Evolutionary conservation across 75 land plant genomes (phyloP).

Genomic region (Selaginella tamariscina): DNA sequence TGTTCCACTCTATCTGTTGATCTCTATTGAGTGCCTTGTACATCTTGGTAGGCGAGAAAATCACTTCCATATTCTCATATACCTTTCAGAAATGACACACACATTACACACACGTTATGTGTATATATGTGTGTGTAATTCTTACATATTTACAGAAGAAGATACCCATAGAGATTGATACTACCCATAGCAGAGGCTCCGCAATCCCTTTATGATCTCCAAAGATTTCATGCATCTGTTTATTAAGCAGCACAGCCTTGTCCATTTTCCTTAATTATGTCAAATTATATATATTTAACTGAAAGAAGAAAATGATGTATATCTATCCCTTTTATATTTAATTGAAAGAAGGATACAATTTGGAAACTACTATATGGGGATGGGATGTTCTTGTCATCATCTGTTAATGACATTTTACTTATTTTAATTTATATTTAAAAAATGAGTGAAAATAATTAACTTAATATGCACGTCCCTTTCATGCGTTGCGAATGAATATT

Average conservation of each 20-base stretch:
- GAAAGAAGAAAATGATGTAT: not conserved
- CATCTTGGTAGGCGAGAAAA: not conserved
- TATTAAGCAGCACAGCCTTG: constrained; percentile 4
- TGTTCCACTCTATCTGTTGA: constrained; percentile 2
- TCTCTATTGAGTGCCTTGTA: not conserved
- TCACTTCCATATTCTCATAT: constrained; percentile 2
- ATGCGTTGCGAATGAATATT: no score
- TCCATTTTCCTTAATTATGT: constrained; percentile 4
- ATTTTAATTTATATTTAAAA: no score
- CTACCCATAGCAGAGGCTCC: constrained; percentile 1
- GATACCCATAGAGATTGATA: not conserved
- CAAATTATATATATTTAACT: not conserved
- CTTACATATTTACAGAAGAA: constrained; percentile 6
- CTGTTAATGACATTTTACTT: no score
- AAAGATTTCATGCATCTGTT: not conserved
- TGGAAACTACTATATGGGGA: not conserved
- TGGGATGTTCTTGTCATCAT: no score
- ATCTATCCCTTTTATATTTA: not conserved
- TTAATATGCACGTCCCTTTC: no score
- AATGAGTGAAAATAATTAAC: no score
- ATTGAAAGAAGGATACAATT: not conserved
- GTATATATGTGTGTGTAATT: not conserved
- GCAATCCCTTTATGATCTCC: not conserved
- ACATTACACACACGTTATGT: not conserved
- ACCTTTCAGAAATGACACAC: not conserved